These are phyloP conservation scores for Flaveria bidentis DNA, from an alignment of 129 eudicot genomes.

Conservation along the genomic window DNA sequence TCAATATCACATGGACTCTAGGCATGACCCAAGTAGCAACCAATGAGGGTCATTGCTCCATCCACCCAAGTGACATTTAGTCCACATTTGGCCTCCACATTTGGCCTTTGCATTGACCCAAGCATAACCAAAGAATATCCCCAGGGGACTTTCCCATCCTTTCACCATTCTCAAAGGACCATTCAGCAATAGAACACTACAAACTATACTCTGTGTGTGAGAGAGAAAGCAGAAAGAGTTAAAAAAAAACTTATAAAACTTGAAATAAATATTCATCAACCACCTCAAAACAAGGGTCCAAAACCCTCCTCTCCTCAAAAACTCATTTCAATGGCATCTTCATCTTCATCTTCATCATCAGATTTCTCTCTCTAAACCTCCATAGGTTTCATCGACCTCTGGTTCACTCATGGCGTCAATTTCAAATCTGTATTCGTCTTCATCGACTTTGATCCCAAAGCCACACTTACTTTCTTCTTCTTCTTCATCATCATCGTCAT, in stretches of 20 bases:
- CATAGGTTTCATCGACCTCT: conserved; percentile 44
- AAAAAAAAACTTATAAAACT: neutral
- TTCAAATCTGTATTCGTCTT: conserved; percentile 45
- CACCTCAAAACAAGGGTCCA: conserved; percentile 31
- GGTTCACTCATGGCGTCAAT: conserved; percentile 42
- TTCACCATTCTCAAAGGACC: neutral
- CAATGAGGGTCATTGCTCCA: too few relatives aligned
- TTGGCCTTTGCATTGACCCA: neutral
- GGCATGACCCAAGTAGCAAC: too few relatives aligned
- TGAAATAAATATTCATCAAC: neutral
- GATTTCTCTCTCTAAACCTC: conserved; percentile 31
- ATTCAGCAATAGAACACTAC: neutral
- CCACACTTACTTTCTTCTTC: conserved; percentile 11
- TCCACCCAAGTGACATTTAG: neutral
- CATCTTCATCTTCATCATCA: too few relatives aligned
- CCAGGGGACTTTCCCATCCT: neutral
- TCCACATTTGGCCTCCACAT: neutral
- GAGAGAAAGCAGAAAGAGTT: neutral
- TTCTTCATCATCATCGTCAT: too few relatives aligned
- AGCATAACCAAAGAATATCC: neutral
- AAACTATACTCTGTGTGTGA: neutral
- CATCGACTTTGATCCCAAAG: conserved; percentile 37
- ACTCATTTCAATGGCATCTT: conserved; percentile 28
- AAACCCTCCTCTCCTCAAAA: conserved; percentile 41
- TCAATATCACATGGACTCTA: too few relatives aligned